Evolutionary conservation across 768 basidiomycete genomes (phyloP), one percentile per base, ranked within the genome.

Genomic region (Boletus vermiculosoides): DNA sequence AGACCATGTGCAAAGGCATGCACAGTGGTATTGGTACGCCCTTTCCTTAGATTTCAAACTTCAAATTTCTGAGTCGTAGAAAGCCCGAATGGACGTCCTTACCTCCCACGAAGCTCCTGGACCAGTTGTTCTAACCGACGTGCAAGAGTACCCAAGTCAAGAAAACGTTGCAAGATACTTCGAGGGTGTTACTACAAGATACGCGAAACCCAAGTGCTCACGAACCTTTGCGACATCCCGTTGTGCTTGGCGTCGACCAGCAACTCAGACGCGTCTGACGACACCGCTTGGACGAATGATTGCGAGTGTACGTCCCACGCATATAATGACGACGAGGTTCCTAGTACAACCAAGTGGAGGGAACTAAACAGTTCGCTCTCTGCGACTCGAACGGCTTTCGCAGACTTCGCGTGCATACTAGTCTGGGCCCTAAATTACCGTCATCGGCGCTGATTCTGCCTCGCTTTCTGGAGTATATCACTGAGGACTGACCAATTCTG

Each of bases 1-100:
- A 90, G 73, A 0, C 83, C 77, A 66, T 91, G 87, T 0, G 81
- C 79, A 60, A 90, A 85, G 4, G 89, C 84, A 64, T 88, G 83
- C 16, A 84, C 73, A 10, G 83, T 83, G 7, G 86, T 77, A 9
- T 79, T 80, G 55, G 78, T 77, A 45, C 70, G 74, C 10, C 75
- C 70, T 56, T 74, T 77, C 60, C 82, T 85, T 50, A 9, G 52
- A 13, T 52, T 55, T 44, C 51, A 34, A 45, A 36, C 25, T 51
- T 61, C 25, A 44, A 59, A 50, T 53, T 48, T 57, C 31, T 37
- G 49, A 22, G 39, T 48, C n/a, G 13, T 16, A 33, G 53, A 50
- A 45, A 30, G 45, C 30, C 15, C 15, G n/a, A 50, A 51, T 22
- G 13, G 11, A 9, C 22, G 45, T 30, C 56, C 71, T 49, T 54